Conservation (phyloP, 2,329 filamentous ascomycete genomes). For the Diaporthe capsici region DNA sequence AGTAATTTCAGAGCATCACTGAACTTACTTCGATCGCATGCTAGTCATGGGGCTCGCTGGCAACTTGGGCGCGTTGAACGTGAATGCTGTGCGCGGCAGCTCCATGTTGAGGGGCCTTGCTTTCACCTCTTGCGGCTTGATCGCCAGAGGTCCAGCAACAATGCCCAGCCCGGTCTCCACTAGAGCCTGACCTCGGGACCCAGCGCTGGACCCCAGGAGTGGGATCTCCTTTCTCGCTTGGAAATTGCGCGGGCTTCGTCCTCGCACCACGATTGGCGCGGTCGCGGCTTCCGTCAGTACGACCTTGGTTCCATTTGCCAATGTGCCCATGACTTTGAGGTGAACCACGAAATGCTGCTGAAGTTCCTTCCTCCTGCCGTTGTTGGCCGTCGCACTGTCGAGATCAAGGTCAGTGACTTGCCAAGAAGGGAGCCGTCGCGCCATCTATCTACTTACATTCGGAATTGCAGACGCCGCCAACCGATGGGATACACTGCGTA, state of each 20-base stretch:
- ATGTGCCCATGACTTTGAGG: conserved; percentile 85
- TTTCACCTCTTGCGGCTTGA: conserved; percentile 69
- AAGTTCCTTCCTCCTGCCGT: conserved; percentile 92
- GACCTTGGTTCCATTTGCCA: conserved; percentile 86
- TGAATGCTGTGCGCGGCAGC: conserved; percentile 69
- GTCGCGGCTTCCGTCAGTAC: conserved; percentile 88
- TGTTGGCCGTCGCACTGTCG: conserved; percentile 89
- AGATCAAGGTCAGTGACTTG: conserved; percentile 42
- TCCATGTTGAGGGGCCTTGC: conserved; percentile 67
- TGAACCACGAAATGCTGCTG: conserved; percentile 96
- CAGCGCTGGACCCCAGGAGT: conserved; percentile 81
- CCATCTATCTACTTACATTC: conserved; percentile 70
- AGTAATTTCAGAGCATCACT: not conserved
- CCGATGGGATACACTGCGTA: conserved; percentile 93
- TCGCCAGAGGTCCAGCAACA: conserved; percentile 68
- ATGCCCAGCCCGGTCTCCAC: conserved; percentile 75
- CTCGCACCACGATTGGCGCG: conserved; percentile 92
- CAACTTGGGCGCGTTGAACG: conserved; percentile 70
- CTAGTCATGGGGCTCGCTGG: conserved; percentile 64
- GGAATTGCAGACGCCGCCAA: conserved; percentile 93
- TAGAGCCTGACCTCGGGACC: conserved; percentile 81
- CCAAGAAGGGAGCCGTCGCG: not conserved
- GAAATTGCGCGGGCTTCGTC: conserved; percentile 94
- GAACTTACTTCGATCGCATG: conserved; percentile 72
- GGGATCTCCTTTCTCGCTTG: conserved; percentile 94